phyloP scores from a whole-genome alignment of 805 yeast genomes.

The Sugiyamaella boreocaroliniensis region DNA sequence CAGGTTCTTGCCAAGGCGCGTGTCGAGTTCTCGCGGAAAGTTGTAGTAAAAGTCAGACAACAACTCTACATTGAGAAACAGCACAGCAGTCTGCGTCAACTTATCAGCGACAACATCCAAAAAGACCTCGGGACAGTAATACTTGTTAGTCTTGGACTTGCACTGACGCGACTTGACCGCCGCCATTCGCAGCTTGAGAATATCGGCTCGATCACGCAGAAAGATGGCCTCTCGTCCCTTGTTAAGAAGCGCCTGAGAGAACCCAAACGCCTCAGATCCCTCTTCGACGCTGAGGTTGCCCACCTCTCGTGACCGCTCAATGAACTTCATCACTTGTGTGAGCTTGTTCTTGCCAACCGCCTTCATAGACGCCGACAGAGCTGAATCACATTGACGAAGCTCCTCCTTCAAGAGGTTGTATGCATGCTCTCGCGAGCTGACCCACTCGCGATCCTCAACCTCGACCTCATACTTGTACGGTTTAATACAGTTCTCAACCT shows the following conservation, averaged over 20 bases:
- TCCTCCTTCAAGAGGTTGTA: slow-evolving; percentile 73
- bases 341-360: slow-evolving; percentile 80
- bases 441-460: slow-evolving; percentile 94
- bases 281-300: slow-evolving; percentile 22
- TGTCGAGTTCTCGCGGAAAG: slow-evolving; percentile 90
- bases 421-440: slow-evolving; percentile 69
- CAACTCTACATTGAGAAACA: slow-evolving; percentile 88
- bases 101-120: slow-evolving; percentile 89
- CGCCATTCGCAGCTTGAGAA: slow-evolving; percentile 68
- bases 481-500: slow-evolving; percentile 95
- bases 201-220: slow-evolving; percentile 61
- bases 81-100: slow-evolving; percentile 84
- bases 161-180: slow-evolving; percentile 72
- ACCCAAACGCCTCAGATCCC: slow-evolving; percentile 72
- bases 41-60: slow-evolving; percentile 92
- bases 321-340: slow-evolving; percentile 70
- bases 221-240: slow-evolving; percentile 83
- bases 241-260: slow-evolving; percentile 64
- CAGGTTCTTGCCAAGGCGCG: slow-evolving; percentile 55
- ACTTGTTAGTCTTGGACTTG: slow-evolving; percentile 69
- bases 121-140: slow-evolving; percentile 90
- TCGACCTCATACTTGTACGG: slow-evolving; percentile 98
- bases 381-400: slow-evolving; percentile 67
- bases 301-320: slow-evolving; percentile 27
- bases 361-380: slow-evolving; percentile 51